Percentiles rank a stretch among this genome's conserved stretches.
phyloP scores from a whole-genome alignment of 2,329 filamentous ascomycete genomes.

The Ascochyta pisi region DNA sequence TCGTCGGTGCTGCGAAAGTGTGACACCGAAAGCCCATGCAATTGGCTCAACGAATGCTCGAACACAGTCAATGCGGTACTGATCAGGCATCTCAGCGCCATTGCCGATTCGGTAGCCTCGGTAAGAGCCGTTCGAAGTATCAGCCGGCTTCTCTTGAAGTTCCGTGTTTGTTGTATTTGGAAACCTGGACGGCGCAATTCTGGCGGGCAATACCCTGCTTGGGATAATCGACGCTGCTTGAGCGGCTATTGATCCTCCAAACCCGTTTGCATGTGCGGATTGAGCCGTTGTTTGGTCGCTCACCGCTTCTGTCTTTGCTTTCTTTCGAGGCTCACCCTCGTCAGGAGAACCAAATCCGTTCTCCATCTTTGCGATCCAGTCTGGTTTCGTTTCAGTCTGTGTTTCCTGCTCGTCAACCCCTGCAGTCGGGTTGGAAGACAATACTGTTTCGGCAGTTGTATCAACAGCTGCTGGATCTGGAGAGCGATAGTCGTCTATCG shows the following conservation, averaged over 20 bases:
- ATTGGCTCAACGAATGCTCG: slow-evolving; percentile 64
- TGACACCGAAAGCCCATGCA: slow-evolving; percentile 65
- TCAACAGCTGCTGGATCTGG: slow-evolving; percentile 25
- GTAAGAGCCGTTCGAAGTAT: slow-evolving; percentile 54
- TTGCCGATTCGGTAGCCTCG: slow-evolving; percentile 65
- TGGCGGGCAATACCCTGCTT: slow-evolving; percentile 37
- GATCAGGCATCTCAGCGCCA: slow-evolving; percentile 65
- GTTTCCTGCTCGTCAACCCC: slow-evolving; percentile 11
- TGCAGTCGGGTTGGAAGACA: slow-evolving; percentile 1
- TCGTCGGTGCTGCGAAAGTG: slow-evolving; percentile 55
- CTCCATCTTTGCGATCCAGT: slow-evolving; percentile 17
- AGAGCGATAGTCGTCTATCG: slow-evolving; percentile 62
- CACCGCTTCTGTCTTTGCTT: slow-evolving; percentile 44
- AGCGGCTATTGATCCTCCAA: slow-evolving; percentile 13
- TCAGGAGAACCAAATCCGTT: slow-evolving; percentile 17
- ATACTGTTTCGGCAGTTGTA: slow-evolving; percentile 5
- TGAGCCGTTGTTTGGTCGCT: slow-evolving; percentile 19
- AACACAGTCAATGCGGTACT: slow-evolving; percentile 63
- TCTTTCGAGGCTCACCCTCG: slow-evolving; percentile 47
- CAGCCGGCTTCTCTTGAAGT: slow-evolving; percentile 27
- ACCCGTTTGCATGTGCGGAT: slow-evolving; percentile 19
- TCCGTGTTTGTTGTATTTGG: slow-evolving; percentile 33
- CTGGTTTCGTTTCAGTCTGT: slow-evolving; percentile 19
- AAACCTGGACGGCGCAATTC: slow-evolving; percentile 37
- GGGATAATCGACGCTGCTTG: slow-evolving; percentile 22